These are phyloP conservation scores for Aspergillus sparsus DNA, from an alignment of 495 filamentous ascomycete genomes.

Conservation along the genomic window DNA sequence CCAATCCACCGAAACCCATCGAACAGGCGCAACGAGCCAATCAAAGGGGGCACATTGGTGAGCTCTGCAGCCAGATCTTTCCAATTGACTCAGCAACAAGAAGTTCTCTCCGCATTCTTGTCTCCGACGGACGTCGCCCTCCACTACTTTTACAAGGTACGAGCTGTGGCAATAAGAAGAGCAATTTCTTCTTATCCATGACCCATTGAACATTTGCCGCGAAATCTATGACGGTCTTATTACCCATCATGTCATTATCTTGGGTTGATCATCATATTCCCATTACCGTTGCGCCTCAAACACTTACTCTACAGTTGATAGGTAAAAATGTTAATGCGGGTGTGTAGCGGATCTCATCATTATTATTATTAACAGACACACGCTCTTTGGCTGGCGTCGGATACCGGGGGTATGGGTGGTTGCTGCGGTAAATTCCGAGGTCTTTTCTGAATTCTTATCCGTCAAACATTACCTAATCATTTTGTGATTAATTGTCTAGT, in stretches of 20 bases:
- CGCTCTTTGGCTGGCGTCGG: constrained; percentile 16
- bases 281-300: constrained; percentile 8
- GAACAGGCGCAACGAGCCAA: constrained; percentile 23
- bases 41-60: constrained; percentile 16
- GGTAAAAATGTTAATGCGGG: not conserved
- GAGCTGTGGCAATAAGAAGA: too few species aligned
- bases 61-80: constrained; percentile 27
- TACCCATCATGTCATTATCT: not conserved
- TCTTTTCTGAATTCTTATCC: not conserved
- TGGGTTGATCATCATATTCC: not conserved
- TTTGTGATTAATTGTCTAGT: not conserved
- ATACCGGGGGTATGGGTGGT: not conserved
- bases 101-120: constrained; percentile 11
- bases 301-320: too few species aligned
- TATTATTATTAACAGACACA: constrained; percentile 20
- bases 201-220: too few species aligned
- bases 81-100: constrained; percentile 27
- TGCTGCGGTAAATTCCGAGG: not conserved
- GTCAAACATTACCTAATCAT: not conserved
- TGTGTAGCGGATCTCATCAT: constrained; percentile 1
- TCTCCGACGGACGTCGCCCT: not conserved
- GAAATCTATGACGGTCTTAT: too few species aligned
- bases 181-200: too few species aligned
- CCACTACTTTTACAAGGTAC: too few species aligned
- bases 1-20: constrained; percentile 19